Conservation (phyloP, 768 basidiomycete genomes). For the Holtermanniella nyarrowii region DNA sequence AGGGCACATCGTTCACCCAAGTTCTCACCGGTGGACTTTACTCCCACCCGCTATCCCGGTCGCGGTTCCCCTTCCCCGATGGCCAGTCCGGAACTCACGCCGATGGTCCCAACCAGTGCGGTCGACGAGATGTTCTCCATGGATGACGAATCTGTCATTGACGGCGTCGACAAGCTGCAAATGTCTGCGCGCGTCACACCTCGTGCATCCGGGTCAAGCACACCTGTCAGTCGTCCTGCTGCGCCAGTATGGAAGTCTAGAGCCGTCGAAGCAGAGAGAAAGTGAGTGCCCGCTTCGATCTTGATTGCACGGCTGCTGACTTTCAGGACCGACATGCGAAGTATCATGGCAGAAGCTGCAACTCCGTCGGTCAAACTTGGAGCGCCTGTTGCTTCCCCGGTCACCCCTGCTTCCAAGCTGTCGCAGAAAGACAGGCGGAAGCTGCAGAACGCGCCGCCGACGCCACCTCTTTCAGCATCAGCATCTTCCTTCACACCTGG, state of each 20-base stretch:
- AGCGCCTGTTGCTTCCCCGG: constrained; percentile 1
- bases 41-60: constrained; percentile 16
- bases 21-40: constrained; percentile 27
- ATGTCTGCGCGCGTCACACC: constrained; percentile 12
- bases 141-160: constrained; percentile 54
- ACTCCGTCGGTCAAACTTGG: constrained; percentile 24
- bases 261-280: constrained; percentile 30
- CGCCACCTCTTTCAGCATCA: constrained; percentile 3
- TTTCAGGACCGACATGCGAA: constrained; percentile 66
- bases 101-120: constrained; percentile 27
- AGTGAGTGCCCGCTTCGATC: not conserved
- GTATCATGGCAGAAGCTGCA: constrained; percentile 72
- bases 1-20: constrained; percentile 25
- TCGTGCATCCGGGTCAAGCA: constrained; percentile 14
- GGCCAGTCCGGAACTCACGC: constrained; percentile 33
- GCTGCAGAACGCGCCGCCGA: constrained; percentile 5
- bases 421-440: constrained; percentile 11
- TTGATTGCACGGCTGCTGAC: constrained; percentile 7
- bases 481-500: not conserved
- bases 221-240: constrained; percentile 22
- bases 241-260: constrained; percentile 17
- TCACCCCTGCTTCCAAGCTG: constrained; percentile 8
- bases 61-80: constrained; percentile 16
- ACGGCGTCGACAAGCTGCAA: constrained; percentile 5
- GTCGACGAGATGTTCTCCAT: constrained; percentile 70